phyloP scores from a whole-genome alignment of 1,139 yeast species.

The Saccharomyces hybrid region DNA sequence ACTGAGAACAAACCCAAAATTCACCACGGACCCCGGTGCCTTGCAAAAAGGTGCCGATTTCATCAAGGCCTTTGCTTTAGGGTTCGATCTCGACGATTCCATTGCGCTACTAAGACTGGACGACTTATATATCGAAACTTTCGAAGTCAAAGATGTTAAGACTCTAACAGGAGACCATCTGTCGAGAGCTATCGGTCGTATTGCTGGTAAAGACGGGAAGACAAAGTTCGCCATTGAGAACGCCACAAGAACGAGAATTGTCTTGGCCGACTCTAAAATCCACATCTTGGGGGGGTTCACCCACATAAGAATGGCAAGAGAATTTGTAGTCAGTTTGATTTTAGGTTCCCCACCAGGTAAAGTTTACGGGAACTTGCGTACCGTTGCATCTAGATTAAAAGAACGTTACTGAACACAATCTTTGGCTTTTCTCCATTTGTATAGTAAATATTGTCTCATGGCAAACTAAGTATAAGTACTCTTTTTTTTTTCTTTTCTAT shows the following conservation, averaged over 20 bases:
- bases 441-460: neutral
- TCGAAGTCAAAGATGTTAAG: slow-evolving; percentile 94
- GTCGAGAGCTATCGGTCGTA: slow-evolving; percentile 97
- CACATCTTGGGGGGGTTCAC: slow-evolving; percentile 96
- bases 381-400: slow-evolving; percentile 94
- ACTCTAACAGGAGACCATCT: slow-evolving; percentile 93
- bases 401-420: slow-evolving; percentile 65
- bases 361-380: slow-evolving; percentile 93
- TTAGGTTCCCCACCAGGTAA: slow-evolving; percentile 98
- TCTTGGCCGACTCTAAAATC: slow-evolving; percentile 90
- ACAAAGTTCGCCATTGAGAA: slow-evolving; percentile 97
- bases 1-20: slow-evolving; percentile 67
- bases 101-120: slow-evolving; percentile 89
- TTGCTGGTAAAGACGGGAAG: slow-evolving; percentile 98
- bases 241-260: slow-evolving; percentile 96
- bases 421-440: neutral
- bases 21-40: slow-evolving; percentile 87
- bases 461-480: neutral
- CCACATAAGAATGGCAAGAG: slow-evolving; percentile 95
- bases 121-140: slow-evolving; percentile 92
- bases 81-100: slow-evolving; percentile 95
- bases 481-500: neutral
- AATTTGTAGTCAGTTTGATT: slow-evolving; percentile 87
- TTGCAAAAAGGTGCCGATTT: slow-evolving; percentile 97
- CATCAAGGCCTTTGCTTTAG: slow-evolving; percentile 87